Evolutionary conservation across 352 stramenopile genomes (phyloP), one percentile per base, ranked within the genome.

Genomic region (Phytopythium vexans): DNA sequence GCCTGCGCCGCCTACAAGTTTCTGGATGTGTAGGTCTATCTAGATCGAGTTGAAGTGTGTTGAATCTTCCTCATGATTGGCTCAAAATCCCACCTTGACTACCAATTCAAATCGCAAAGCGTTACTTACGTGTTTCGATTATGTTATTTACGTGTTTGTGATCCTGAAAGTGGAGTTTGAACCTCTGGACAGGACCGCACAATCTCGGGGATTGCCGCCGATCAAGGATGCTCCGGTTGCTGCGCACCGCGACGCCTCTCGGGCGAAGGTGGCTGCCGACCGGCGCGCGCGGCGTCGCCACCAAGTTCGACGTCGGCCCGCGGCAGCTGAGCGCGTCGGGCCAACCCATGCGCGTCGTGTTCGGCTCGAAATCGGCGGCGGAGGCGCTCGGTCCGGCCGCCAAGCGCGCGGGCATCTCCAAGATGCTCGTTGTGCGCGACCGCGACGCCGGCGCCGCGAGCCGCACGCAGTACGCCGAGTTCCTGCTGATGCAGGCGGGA

Each of bases 351-450:
- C 77, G 70, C 46, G 70, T 85, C 1, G 44, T 82, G 2, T 82
- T 86, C 36, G 77, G 74, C 8, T 65, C 70, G 45, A 74, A 85
- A 52, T 59, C 77, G 42, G 70, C 70, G 12, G 62, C 61, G 41
- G 57, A 56, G 6, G 65, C 77, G 21, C 52, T 88, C 4, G 77
- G 72, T 2, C 40, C 56, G 1, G 55, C 82, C 49, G 69, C 70
- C 56, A 59, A 60, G 16, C 35, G 44, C 8, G 66, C 56, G 31
- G 68, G 70, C n/a, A 82, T 91, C 52, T 64, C 48, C 42, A 88
- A 89, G 51, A 79, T 89, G 66, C 70, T 91, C 42, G 60, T 91
- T 27, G 77, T 91, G 47, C 81, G 77, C 14, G 77, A 91, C 61
- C 67, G 72, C 34, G 77, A 89, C 46, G 54, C 60, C 32, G 72